phyloP scores from a whole-genome alignment of 1,284 basidiomycete genomes.

The Ustilago nuda region DNA sequence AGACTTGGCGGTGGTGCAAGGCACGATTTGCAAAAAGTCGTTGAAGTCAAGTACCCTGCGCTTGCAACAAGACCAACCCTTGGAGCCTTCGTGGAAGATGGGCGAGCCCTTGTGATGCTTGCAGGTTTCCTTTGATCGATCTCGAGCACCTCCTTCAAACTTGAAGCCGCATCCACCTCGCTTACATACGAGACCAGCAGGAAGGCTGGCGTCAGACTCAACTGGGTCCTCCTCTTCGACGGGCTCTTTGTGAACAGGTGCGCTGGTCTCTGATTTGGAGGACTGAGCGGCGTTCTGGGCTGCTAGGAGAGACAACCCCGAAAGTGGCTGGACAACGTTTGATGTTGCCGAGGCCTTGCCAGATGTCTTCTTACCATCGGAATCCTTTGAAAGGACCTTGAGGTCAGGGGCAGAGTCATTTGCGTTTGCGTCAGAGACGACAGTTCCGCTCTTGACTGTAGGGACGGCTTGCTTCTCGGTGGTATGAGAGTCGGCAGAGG shows the following conservation, averaged over 20 bases:
- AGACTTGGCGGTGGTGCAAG: conserved; percentile 55
- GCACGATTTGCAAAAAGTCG: conserved; percentile 66
- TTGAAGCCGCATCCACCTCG: conserved; percentile 51
- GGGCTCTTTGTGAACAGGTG: conserved; percentile 13
- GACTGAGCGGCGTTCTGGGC: conserved; percentile 41
- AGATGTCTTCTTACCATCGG: conserved; percentile 48
- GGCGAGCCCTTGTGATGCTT: conserved; percentile 61
- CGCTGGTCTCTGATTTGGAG: conserved; percentile 8
- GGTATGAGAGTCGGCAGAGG: conserved; percentile 48
- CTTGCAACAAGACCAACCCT: conserved; percentile 68
- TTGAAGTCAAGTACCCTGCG: conserved; percentile 66
- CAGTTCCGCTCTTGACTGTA: conserved; percentile 40
- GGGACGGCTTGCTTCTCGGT: conserved; percentile 54
- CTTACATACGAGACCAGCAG: conserved; percentile 51
- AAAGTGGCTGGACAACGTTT: conserved; percentile 38
- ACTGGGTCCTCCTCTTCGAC: conserved; percentile 43
- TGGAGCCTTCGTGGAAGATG: conserved; percentile 69
- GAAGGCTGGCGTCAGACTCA: conserved; percentile 28
- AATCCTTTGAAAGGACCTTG: conserved; percentile 17
- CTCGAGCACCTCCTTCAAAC: conserved; percentile 38
- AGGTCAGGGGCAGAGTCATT: conserved; percentile 13
- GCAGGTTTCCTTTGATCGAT: conserved; percentile 54
- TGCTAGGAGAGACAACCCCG: conserved; percentile 40
- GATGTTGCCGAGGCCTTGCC: conserved; percentile 13
- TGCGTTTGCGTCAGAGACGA: conserved; percentile 26